Evolutionary conservation across 192 early-diverging fungal genomes (phyloP).

Genomic region (Coemansia aciculifera): DNA sequence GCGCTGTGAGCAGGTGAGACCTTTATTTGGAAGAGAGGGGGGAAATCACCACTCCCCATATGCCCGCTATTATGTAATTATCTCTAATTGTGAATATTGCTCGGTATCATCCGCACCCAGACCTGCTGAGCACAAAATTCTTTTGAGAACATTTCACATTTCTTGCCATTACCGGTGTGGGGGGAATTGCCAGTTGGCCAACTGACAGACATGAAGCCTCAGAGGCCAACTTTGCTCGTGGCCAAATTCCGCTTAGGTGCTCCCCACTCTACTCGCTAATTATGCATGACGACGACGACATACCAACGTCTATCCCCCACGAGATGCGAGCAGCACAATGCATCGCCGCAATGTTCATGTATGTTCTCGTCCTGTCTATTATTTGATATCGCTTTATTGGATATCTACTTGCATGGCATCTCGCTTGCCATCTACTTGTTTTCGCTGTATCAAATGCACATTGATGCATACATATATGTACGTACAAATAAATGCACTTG

Average conservation of each 20-base stretch:
- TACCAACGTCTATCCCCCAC: neutral
- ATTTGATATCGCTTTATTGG: neutral
- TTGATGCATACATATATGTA: neutral
- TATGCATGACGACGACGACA: slow-evolving; percentile 7
- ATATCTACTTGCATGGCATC: neutral
- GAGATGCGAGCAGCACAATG: neutral
- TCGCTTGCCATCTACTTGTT: neutral
- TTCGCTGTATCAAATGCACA: neutral
- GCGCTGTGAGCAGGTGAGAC: neutral
- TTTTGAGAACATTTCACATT: neutral
- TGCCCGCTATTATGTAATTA: neutral
- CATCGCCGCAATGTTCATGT: neutral
- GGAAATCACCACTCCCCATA: neutral
- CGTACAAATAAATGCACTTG: neutral
- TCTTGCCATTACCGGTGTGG: neutral
- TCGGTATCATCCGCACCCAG: neutral
- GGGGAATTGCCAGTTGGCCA: neutral
- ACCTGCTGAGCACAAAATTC: neutral
- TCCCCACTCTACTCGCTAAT: neutral
- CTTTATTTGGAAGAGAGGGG: neutral
- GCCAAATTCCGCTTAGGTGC: neutral
- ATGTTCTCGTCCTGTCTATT: neutral
- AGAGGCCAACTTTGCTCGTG: neutral
- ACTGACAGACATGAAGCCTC: neutral
- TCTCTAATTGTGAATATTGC: slow-evolving; percentile 3